Evolutionary conservation across 305 asterid genomes (phyloP).

Genomic region (Fraxinus xanthoxyloides): DNA sequence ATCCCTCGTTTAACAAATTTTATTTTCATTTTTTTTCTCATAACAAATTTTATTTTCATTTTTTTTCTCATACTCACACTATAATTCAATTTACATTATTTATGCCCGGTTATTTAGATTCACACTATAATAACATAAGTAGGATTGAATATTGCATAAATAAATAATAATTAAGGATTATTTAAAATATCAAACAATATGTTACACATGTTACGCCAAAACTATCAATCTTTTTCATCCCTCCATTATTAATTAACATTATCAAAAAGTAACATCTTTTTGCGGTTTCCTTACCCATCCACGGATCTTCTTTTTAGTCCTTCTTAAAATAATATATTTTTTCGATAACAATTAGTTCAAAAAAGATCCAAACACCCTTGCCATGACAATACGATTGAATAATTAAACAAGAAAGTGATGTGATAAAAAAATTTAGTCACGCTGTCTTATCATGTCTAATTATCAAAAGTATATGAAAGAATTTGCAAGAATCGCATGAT

Average conservation of each 20-base stretch:
- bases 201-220: conserved; percentile 19
- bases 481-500: background rate
- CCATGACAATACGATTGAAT: background rate
- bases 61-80: background rate
- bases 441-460: background rate
- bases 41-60: too few species aligned
- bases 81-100: background rate
- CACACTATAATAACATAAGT: background rate
- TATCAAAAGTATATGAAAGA: background rate
- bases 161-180: background rate
- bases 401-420: background rate
- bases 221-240: conserved; percentile 13
- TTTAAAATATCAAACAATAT: background rate
- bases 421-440: background rate
- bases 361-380: background rate
- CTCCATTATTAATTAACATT: conserved; percentile 15
- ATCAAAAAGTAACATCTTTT: background rate
- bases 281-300: conserved; percentile 3
- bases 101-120: background rate
- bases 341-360: conserved; percentile 15
- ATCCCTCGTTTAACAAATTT: too few species aligned
- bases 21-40: too few species aligned
- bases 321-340: background rate
- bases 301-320: background rate
- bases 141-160: background rate